Base-by-base conservation (phyloP, 192 early-diverging fungal genomes). In the Coemansia sp. region DNA sequence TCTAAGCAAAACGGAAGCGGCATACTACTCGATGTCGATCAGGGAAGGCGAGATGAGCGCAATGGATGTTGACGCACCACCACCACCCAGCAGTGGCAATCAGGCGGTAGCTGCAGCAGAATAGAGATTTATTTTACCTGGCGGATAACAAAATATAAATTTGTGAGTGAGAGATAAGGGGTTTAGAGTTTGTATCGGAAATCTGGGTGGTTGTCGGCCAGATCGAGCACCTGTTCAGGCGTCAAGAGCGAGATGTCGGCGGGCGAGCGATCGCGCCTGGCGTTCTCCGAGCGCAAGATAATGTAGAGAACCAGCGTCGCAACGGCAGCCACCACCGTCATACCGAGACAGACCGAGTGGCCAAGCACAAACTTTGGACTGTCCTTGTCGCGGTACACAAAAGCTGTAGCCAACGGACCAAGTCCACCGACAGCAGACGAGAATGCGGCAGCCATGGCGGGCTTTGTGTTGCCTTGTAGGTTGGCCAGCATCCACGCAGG, bases 401-500 rank as follows among this genome's bases (percentile, higher is more conserved):
- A 77, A 2, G 80, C 74, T 0, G 80, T 82, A 30, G 74, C 69
- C 55, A 82, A 37, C 1, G 74, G 74, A 12, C 80, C 74, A 57
- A 82, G 56, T 2, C 74, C 74, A 8, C 74, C 80, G 58, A 82
- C 59, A 0, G 74, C 74, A 23, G 71, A 71, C 0, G 66, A 58
- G 12, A 82, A 30, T 6, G 80, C 71, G 8, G 74, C 75, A 31
- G 74, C 74, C 66, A 82, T 77, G 7, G 74, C 79, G 8, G 74
- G 79, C 59, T 82, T 82, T 9, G 79, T 82, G 28, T 57, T 67
- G 0, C 79, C 74, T 30, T 74, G 74, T 61, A 70, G 64, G 62
- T 82, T 82, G 16, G 74, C 70, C 71, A 77, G 69, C 39, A 58
- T 67, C 79, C 79, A 82, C 2, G 79, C 74, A 7, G 79, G 79